Percentiles rank a stretch among this genome's conserved stretches.
These are phyloP conservation scores for Arachnopeziza araneosa DNA, from an alignment of 2,329 filamentous ascomycete species.

Conservation along the genomic window DNA sequence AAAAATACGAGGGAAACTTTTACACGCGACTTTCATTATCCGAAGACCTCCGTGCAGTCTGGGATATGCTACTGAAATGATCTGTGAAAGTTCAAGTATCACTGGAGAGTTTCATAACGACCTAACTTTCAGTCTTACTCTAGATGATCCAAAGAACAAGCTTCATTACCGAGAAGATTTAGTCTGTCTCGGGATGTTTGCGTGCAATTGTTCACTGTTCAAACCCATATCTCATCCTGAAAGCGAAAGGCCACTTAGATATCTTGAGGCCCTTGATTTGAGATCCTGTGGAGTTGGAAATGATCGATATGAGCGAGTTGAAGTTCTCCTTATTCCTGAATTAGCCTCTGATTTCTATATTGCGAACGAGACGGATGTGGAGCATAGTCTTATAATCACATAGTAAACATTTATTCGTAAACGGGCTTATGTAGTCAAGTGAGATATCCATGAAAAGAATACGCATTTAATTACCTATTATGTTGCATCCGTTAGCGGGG, in stretches of 20 bases:
- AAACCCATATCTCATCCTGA: not conserved
- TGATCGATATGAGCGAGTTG: not conserved
- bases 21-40: not conserved
- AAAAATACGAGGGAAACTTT: not conserved
- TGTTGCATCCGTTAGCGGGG: too few species aligned
- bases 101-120: not conserved
- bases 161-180: not conserved
- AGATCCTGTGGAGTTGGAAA: not conserved
- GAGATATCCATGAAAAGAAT: too few species aligned
- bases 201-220: not conserved
- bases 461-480: too few species aligned
- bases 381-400: not conserved
- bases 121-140: not conserved
- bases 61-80: not conserved
- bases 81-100: not conserved
- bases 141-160: not conserved
- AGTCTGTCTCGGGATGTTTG: not conserved
- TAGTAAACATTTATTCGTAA: not conserved
- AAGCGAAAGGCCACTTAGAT: not conserved
- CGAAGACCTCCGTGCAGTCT: not conserved
- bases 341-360: not conserved
- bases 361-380: not conserved
- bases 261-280: not conserved
- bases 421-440: too few species aligned
- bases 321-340: not conserved